Base-by-base conservation (phyloP, 305 asterid genomes). In the Fraxinus platypoda region DNA sequence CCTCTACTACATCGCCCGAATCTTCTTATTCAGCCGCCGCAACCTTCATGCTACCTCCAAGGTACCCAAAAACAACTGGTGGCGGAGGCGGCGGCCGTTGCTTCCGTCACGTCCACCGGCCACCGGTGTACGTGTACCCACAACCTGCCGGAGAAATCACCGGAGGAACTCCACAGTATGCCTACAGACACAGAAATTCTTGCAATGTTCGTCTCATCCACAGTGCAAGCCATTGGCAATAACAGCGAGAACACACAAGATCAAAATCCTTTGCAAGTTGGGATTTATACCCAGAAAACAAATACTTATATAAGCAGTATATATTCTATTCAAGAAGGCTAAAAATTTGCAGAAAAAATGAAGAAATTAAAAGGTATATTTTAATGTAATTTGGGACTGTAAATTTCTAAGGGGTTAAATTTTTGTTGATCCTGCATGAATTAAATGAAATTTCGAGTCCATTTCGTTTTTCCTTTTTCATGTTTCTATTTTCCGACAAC, bases 1-100 rank as follows among this genome's bases (percentile, higher is more conserved):
- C 94, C 23, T 87, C 98, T 21, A 70, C 91, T 57, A 78, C 84
- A 12, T 88, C 94, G 30, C 98, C 97, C 0, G 88, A 84, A 76
- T 87, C 93, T 0, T 83, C 81, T 35, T 82, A 74, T 23, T 84
- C 80, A 62, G 11, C 78, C 3, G 2, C 79, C 21, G 49, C 85
- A 6, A 49, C 78, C 33, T 19, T 83, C 12, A 57, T 28, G 83
- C 46, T 76, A 9, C 88, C 92, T 0, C 88, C 90, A 1, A 70
- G 87, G 35, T 81, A 33, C 72, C 90, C 87, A 11, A 46, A 33
- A 28, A 49, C 88, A 82, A 68, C 26, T 66, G 78, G 68, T 76
- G 73, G 21, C 15, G 70, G 41, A 54, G 79, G 76, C 81, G 76
- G 37, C 30, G 75, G 35, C 26, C 84, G 87, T 73, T 87, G 84